Evolutionary conservation across 1,139 yeast genomes (phyloP).

Genomic region (Sugiyamaella neomexicana): DNA sequence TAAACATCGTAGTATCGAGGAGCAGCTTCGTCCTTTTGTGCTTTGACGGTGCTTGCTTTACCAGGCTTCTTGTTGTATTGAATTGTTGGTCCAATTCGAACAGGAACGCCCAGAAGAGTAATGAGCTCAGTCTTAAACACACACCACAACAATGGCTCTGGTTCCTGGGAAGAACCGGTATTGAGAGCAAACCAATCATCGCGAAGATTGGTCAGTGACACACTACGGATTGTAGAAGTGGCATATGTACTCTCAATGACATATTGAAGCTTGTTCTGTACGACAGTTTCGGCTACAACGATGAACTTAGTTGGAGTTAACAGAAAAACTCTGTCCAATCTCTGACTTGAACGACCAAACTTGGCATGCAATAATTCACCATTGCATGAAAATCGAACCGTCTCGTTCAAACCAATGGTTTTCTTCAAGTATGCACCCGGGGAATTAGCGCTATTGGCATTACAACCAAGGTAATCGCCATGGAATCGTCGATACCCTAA

Average conservation of each 20-base stretch:
- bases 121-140: slow-evolving; percentile 87
- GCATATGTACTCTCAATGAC: slow-evolving; percentile 65
- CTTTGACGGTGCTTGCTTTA: slow-evolving; percentile 66
- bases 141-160: slow-evolving; percentile 80
- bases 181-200: slow-evolving; percentile 94
- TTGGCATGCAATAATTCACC: slow-evolving; percentile 83
- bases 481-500: slow-evolving; percentile 86
- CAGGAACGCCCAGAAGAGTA: slow-evolving; percentile 64
- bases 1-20: slow-evolving; percentile 70
- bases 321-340: slow-evolving; percentile 71
- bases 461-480: slow-evolving; percentile 92
- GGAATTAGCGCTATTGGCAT: slow-evolving; percentile 53
- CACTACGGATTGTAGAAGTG: slow-evolving; percentile 58
- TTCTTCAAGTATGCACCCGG: slow-evolving; percentile 61
- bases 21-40: slow-evolving; percentile 57
- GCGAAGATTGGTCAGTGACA: slow-evolving; percentile 71
- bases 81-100: slow-evolving; percentile 71
- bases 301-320: slow-evolving; percentile 63
- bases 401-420: slow-evolving; percentile 69
- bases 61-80: slow-evolving; percentile 92
- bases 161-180: slow-evolving; percentile 49
- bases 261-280: slow-evolving; percentile 71
- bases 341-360: slow-evolving; percentile 87
- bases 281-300: slow-evolving; percentile 68
- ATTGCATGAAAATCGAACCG: slow-evolving; percentile 71